Evolutionary conservation across 495 filamentous ascomycete species (phyloP), one percentile per base, ranked within the genome.

Genomic region (Annulohypoxylon moriforme): DNA sequence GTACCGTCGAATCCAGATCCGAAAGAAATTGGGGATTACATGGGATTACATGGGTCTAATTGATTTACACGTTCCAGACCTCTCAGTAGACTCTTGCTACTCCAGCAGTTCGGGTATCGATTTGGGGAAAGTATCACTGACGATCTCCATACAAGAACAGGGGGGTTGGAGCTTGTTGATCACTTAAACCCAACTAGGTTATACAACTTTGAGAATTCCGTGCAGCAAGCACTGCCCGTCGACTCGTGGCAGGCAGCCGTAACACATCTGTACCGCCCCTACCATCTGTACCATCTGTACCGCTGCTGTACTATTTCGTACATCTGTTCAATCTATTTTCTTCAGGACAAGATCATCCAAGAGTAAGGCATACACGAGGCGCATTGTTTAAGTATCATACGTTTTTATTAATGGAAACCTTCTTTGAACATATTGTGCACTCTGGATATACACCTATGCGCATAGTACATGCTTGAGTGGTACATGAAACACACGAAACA

Each of bases 51-150:
- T 64, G 69, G 69, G 69, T 72, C 64, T 68, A 72, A 64, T 52
- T 72, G 69, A 72, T 64, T 65, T 57, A 49, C 60, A 64, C 69
- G 69, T 72, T 72, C 69, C 69, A 72, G 69, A 72, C 69, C 69
- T 60, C 64, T 58, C 40, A 59, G 20, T 60, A 55, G 59, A 60
- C 69, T 60, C 40, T 49, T 60, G 33, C 47, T 40, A 69, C 71
- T 73, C 71, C 66, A 69, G 66, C 66, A 61, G 71, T 69, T 62
- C 71, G 66, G 71, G 60, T 73, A 59, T 61, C 66, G 66, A 13
- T 73, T 73, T 73, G 67, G 67, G 71, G 71, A 73, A 73, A 69
- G 65, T 69, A 66, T 67, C 61, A 63, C 61, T 65, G 69, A 68
- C 56, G 69, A 72, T 72, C 69, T 63, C 55, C 64, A 27, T 64